Conservation (phyloP, 2,329 filamentous ascomycete species). For the Talaromyces sp. region DNA sequence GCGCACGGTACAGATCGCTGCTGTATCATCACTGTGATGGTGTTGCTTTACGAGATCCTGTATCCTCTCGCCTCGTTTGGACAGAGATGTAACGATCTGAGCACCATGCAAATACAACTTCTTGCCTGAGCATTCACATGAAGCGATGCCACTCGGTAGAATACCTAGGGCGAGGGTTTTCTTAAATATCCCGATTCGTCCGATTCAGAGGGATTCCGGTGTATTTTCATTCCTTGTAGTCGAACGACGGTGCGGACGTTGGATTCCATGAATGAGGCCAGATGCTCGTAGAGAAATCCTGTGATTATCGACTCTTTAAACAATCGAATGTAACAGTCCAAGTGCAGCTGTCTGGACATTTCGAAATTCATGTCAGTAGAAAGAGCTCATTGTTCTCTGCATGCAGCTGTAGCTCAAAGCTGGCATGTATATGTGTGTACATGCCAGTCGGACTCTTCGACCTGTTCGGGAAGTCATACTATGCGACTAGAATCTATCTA, state of each 20-base stretch:
- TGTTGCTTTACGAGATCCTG: background rate
- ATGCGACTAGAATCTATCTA: background rate
- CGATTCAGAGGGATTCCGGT: background rate
- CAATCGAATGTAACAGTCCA: background rate
- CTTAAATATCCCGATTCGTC: no score
- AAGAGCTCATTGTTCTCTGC: background rate
- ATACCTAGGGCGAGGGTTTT: no score
- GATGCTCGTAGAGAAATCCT: background rate
- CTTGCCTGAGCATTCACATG: background rate
- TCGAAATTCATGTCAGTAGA: background rate
- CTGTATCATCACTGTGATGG: background rate
- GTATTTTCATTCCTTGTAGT: background rate
- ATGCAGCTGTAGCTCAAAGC: background rate
- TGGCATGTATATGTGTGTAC: background rate
- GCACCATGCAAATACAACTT: background rate
- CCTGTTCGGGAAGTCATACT: background rate
- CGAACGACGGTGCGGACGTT: background rate
- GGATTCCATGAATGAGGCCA: background rate
- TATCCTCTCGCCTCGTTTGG: background rate
- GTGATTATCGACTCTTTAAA: background rate
- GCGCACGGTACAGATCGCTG: background rate
- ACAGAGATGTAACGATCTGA: background rate
- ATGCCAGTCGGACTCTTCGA: background rate
- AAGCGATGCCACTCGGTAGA: background rate
- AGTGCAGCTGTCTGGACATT: background rate